Evolutionary conservation across 2,329 filamentous ascomycete genomes (phyloP).

Genomic region (Ophiostoma triangulosporum): DNA sequence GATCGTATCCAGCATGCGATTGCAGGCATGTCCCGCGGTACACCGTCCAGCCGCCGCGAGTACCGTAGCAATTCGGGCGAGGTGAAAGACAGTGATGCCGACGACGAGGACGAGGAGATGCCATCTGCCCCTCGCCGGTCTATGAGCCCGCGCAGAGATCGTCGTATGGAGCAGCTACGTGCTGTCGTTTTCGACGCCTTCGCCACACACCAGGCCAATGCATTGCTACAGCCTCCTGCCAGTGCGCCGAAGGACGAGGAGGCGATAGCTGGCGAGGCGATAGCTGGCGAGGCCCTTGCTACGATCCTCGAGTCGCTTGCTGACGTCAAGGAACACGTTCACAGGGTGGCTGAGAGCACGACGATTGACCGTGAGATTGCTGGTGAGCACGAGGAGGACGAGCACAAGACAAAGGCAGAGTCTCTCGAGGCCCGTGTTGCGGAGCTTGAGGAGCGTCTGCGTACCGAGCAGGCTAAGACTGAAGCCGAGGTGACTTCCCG

Average conservation of each 20-base stretch:
- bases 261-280: conserved; percentile 20
- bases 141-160: conserved; percentile 65
- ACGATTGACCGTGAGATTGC: conserved; percentile 26
- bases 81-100: conserved; percentile 70
- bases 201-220: conserved; percentile 34
- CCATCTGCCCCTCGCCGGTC: conserved; percentile 48
- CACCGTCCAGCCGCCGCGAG: conserved; percentile 42
- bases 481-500: conserved; percentile 36
- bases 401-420: conserved; percentile 38
- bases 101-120: conserved; percentile 75
- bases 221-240: not conserved
- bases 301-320: conserved; percentile 53
- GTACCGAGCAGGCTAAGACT: conserved; percentile 31
- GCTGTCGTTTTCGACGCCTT: conserved; percentile 62
- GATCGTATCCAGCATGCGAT: conserved; percentile 61
- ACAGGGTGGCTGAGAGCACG: conserved; percentile 29
- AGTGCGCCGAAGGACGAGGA: not conserved
- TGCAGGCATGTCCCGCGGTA: conserved; percentile 35
- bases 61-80: conserved; percentile 59
- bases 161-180: conserved; percentile 71
- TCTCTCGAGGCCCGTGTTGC: conserved; percentile 46
- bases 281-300: conserved; percentile 27
- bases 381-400: conserved; percentile 31
- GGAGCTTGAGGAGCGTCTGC: conserved; percentile 45
- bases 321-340: conserved; percentile 44